Percentiles rank a stretch among this genome's conserved stretches.
Conservation (phyloP, 2,329 filamentous ascomycete genomes). For the Alternaria gansuensis region DNA sequence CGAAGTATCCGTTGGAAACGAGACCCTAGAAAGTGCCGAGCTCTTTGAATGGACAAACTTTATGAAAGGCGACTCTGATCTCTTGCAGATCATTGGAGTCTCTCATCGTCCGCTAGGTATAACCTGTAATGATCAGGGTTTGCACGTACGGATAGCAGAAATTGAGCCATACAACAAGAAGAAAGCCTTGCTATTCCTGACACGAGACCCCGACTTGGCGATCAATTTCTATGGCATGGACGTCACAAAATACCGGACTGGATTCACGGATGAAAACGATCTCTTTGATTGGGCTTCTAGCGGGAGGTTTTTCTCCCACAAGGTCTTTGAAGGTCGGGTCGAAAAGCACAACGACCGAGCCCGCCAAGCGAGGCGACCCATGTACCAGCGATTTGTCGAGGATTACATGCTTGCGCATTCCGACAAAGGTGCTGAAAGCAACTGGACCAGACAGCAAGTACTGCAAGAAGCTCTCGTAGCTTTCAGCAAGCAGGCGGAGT, state of each 20-base stretch:
- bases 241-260: constrained; percentile 59
- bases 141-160: constrained; percentile 73
- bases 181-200: constrained; percentile 68
- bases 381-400: constrained; percentile 69
- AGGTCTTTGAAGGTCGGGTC: constrained; percentile 43
- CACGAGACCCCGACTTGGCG: constrained; percentile 63
- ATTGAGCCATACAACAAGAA: constrained; percentile 69
- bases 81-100: constrained; percentile 71
- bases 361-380: constrained; percentile 63
- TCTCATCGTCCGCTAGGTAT: constrained; percentile 72
- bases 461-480: constrained; percentile 62
- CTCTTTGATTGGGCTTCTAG: constrained; percentile 69
- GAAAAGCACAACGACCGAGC: constrained; percentile 64
- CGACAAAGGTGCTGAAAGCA: constrained; percentile 42
- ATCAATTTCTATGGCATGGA: constrained; percentile 72
- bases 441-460: constrained; percentile 56
- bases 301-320: constrained; percentile 67
- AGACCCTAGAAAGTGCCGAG: constrained; percentile 35
- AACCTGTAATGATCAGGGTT: constrained; percentile 68
- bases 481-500: constrained; percentile 61
- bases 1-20: constrained; percentile 58
- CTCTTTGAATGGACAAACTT: constrained; percentile 70
- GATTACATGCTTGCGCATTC: constrained; percentile 68
- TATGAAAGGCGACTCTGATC: constrained; percentile 75
- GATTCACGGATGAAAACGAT: constrained; percentile 64